A percentile compares a stretch with the other conserved stretches of the same genome.
Evolutionary conservation across 306 rosid genomes (phyloP).

Genomic region (Pyrus communis): DNA sequence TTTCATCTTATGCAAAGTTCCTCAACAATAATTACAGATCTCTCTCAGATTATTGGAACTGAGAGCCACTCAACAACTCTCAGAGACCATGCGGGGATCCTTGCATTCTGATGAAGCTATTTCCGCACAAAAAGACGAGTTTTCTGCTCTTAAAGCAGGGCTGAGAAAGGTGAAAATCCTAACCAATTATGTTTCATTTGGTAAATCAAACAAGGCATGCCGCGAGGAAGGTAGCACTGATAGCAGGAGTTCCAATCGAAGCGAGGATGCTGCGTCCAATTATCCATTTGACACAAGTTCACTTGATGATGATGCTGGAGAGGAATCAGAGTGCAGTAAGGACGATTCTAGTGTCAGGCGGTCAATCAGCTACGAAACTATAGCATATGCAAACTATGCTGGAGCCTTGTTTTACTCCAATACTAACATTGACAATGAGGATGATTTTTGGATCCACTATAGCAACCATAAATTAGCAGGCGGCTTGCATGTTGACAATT

Average conservation of each 20-base stretch:
- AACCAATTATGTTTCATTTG: constrained; percentile 20
- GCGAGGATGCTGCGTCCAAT: constrained; percentile 3
- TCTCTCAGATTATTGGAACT: constrained; percentile 19
- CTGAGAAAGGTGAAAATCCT: constrained; percentile 31
- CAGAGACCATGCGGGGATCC: constrained; percentile 10
- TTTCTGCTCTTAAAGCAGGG: constrained; percentile 21
- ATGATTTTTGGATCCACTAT: constrained; percentile 22
- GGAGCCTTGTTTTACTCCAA: constrained; percentile 8
- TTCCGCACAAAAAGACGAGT: constrained; percentile 21
- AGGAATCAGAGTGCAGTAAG: constrained; percentile 7
- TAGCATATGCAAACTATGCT: constrained; percentile 25
- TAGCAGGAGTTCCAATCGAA: constrained; percentile 1
- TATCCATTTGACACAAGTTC: constrained; percentile 28
- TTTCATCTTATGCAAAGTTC: not conserved
- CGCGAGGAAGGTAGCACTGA: constrained; percentile 15
- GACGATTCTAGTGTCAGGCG: not conserved
- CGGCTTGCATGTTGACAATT: constrained; percentile 1
- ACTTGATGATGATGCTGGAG: not conserved
- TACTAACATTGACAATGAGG: not conserved
- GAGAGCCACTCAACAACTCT: constrained; percentile 6
- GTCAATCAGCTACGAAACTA: constrained; percentile 23
- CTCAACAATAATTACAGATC: constrained; percentile 9
- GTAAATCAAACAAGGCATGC: constrained; percentile 14
- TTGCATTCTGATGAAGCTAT: constrained; percentile 7
- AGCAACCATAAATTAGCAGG: constrained; percentile 7